These are phyloP conservation scores for Kuraishia floccosa DNA, from an alignment of 805 yeast species.

Conservation along the genomic window DNA sequence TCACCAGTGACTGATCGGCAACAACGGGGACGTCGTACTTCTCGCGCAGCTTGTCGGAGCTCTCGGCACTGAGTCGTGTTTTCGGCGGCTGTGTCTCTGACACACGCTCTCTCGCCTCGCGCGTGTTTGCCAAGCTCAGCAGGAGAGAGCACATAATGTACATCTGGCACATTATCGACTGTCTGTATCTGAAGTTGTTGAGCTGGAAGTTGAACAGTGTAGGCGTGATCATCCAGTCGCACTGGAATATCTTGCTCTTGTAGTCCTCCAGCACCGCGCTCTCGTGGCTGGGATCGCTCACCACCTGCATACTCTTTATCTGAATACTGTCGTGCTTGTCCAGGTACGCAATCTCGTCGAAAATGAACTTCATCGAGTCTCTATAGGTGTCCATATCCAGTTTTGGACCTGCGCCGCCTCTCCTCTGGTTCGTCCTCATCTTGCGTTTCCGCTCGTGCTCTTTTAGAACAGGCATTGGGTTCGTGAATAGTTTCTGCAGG, in stretches of 20 bases:
- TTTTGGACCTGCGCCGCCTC: background rate
- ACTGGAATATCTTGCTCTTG: conserved; percentile 9
- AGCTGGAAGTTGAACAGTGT: conserved; percentile 13
- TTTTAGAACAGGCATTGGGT: conserved; percentile 1
- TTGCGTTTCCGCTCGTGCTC: background rate
- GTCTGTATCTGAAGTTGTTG: conserved; percentile 6
- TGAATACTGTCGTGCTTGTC: conserved; percentile 1
- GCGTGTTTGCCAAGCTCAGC: too few species aligned
- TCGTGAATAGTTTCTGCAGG: conserved; percentile 7
- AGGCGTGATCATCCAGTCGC: conserved; percentile 16
- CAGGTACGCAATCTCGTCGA: background rate
- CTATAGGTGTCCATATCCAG: too few species aligned
- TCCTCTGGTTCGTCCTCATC: background rate
- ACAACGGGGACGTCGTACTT: background rate
- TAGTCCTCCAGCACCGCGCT: conserved; percentile 5
- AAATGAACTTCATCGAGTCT: background rate
- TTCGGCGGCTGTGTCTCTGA: too few species aligned
- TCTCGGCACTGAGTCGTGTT: too few species aligned
- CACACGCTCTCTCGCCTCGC: too few species aligned
- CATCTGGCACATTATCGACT: conserved; percentile 11
- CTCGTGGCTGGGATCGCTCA: background rate
- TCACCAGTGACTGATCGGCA: background rate
- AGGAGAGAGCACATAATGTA: conserved; percentile 12
- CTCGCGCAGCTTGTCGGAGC: background rate
- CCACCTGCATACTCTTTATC: background rate